Evolutionary conservation across 768 basidiomycete genomes (phyloP), one percentile per base, ranked within the genome.

Genomic region (Russula abietina): DNA sequence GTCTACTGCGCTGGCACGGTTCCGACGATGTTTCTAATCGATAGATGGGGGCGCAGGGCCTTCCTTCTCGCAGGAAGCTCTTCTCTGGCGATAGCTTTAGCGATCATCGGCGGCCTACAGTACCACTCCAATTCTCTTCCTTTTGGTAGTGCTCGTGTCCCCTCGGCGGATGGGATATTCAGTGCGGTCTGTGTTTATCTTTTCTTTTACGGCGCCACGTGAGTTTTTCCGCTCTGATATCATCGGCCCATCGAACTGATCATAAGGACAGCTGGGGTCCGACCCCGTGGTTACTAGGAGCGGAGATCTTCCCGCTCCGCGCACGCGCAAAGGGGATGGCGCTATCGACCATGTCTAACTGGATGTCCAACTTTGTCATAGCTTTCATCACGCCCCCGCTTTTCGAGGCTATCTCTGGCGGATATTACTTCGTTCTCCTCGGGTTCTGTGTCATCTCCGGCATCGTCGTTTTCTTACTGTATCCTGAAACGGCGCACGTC

Each of bases 331-430:
- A 73, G 51, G 72, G 74, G 19, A 70, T 73, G 66, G 71, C 73
- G 22, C 65, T 74, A 24, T 71, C 73, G n/a, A 69, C 66, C 11
- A 64, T 67, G 5, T 65, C 70, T 1, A 73, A 71, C 68, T 73
- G 73, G 74, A 46, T 71, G 17, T 75, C 66, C 58, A 74, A 75
- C 66, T 75, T 78, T 65, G 70, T 77, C 63, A 71, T 80, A 65
- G 80, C 78, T 3, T 80, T 79, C 72, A 73, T 77, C 60, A 79
- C 78, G 0, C 86, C 88, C 3, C 86, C 81, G 63, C 78, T 88
- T 43, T 86, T 88, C 65, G 74, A 82, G 59, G 68, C 68, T 48
- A 72, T 81, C 68, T 68, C 69, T 11, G 81, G 76, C 30, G 80
- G 78, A 0, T 81, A 79, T 69, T 83, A 81, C 73, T 82, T 83